Evolutionary conservation across 495 filamentous ascomycete species (phyloP), one percentile per base, ranked within the genome.

Genomic region (Penicillium cinerascens): DNA sequence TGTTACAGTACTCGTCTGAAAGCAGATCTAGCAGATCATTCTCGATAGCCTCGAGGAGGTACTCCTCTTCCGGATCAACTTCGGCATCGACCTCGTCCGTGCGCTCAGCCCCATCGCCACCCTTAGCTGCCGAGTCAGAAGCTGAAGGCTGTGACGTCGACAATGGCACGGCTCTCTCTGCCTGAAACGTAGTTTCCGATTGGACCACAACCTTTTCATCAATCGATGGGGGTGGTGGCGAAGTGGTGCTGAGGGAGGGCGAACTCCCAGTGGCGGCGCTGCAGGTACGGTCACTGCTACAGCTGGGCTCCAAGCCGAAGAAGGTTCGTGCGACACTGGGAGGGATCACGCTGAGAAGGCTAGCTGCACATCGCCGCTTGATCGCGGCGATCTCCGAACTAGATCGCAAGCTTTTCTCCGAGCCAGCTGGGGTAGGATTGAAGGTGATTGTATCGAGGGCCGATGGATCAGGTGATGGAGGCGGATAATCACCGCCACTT

Each of bases 1-100:
- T 92, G 72, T 97, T 97, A 65, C 88, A 82, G 69, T 95, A 97
- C 10, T 78, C 78, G 66, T 95, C 89, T 2, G 78, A 78, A 61
- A 95, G 87, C 15, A 89, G 71, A 58, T 90, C 86, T 17, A 97
- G 77, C 21, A 87, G 58, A 42, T 78, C 66, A 9, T 65, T 63
- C 57, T 77, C 73, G 56, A 78, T 80, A 23, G 65, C 58, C 39
- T 62, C 51, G 44, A 77, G 65, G 47, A 80, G 69, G 52, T 63
- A 62, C 53, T 59, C 49, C 43, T 74, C 70, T 53, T 74, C 71
- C 22, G 54, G 47, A 54, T 66, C 62, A 23, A 51, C 21, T 49
- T 65, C 56, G 63, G 59, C 55, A 50, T 45, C 59, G 20, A 51
- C 39, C 18, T 47, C 39, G n/a, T 7, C 23, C 18, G 23, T 20